Conservation (phyloP, 495 filamentous ascomycete genomes). For the Usnea hakonensis region DNA sequence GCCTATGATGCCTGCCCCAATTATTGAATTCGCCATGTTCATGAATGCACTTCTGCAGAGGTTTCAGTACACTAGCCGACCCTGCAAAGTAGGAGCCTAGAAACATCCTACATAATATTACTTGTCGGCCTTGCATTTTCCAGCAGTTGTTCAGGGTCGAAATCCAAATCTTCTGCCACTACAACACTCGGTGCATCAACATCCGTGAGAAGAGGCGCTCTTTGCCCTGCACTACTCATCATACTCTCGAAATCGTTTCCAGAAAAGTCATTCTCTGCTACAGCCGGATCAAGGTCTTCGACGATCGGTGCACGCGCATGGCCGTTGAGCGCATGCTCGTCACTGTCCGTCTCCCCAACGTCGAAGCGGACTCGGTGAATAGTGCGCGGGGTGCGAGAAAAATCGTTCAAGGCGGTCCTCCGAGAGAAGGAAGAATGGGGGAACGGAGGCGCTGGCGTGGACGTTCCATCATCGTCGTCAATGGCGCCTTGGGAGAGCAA, state of each 20-base stretch:
- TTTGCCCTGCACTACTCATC: constrained; percentile 37
- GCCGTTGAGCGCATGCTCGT: constrained; percentile 32
- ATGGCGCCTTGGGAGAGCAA: constrained; percentile 2
- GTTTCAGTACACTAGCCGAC: not conserved
- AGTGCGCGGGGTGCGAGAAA: constrained; percentile 62
- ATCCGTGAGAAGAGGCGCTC: constrained; percentile 69
- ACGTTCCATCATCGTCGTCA: not conserved
- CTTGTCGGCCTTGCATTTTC: constrained; percentile 57
- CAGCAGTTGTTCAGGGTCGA: constrained; percentile 52
- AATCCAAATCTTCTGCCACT: constrained; percentile 47
- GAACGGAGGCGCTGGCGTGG: not conserved
- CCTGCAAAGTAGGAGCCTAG: no score
- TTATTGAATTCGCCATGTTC: constrained; percentile 99
- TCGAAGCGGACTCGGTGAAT: constrained; percentile 85
- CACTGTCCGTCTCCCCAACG: constrained; percentile 43
- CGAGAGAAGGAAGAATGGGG: constrained; percentile 42
- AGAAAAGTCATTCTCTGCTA: constrained; percentile 49
- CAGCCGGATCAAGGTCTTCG: constrained; percentile 39
- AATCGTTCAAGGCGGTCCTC: constrained; percentile 34
- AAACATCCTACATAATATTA: constrained; percentile 38
- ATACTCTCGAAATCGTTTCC: constrained; percentile 24
- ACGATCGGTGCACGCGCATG: constrained; percentile 27
- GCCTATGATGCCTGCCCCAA: constrained; percentile 93
- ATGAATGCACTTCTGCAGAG: constrained; percentile 61
- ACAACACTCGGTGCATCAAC: constrained; percentile 86